A percentile compares a stretch with the other conserved stretches of the same genome.
Conservation (phyloP, 306 rosid species). For the Quercus aquifolioides region DNA sequence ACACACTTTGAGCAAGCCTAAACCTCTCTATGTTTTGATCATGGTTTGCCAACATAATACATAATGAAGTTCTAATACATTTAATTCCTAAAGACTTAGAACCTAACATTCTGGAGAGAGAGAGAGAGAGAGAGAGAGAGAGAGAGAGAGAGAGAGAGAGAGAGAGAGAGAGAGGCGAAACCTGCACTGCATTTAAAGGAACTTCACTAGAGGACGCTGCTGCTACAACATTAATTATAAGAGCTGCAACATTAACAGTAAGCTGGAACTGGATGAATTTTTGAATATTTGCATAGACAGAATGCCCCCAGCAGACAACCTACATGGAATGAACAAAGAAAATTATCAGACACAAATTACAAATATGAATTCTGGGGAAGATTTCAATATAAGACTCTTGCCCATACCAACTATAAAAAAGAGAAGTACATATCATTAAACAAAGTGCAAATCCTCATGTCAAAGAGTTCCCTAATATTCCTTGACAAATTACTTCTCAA, state of each 20-base stretch:
- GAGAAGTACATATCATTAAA: neutral
- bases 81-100: too few species aligned
- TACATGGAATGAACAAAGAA: slow-evolving; percentile 28
- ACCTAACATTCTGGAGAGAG: too few species aligned
- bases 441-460: neutral
- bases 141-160: neutral
- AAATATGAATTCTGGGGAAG: neutral
- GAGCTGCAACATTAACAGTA: slow-evolving; percentile 96
- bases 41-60: too few species aligned
- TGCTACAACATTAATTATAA: slow-evolving; percentile 91
- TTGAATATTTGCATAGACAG: slow-evolving; percentile 97
- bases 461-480: neutral
- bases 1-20: too few species aligned
- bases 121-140: slow-evolving; percentile 8
- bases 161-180: slow-evolving; percentile 24
- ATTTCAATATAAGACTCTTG: neutral
- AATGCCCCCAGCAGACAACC: slow-evolving; percentile 99
- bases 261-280: slow-evolving; percentile 98
- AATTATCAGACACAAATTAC: slow-evolving; percentile 3
- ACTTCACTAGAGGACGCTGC: slow-evolving; percentile 74
- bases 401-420: neutral
- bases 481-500: neutral
- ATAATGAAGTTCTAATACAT: too few species aligned
- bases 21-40: too few species aligned
- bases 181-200: slow-evolving; percentile 97